These are phyloP conservation scores for Candida chauliodis DNA, from an alignment of 805 yeast species.

Conservation along the genomic window DNA sequence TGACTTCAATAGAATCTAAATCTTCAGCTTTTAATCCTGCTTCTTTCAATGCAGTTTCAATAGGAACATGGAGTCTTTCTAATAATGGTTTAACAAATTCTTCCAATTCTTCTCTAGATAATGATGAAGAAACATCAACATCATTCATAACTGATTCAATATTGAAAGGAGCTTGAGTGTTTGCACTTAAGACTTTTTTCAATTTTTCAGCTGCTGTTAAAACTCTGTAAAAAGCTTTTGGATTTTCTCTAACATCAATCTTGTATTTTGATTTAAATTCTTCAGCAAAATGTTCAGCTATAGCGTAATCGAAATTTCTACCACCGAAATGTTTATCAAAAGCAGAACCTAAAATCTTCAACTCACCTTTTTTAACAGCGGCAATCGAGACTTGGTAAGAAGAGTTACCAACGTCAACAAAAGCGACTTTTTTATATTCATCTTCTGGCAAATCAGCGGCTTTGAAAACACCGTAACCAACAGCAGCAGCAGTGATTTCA, in stretches of 20 bases:
- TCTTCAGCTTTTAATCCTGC: constrained; percentile 73
- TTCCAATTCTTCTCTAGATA: constrained; percentile 91
- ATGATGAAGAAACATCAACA: constrained; percentile 85
- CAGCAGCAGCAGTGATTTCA: constrained; percentile 98
- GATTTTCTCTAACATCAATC: constrained; percentile 85
- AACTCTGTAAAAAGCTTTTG: constrained; percentile 94
- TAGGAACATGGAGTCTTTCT: constrained; percentile 70
- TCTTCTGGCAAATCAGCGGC: constrained; percentile 89
- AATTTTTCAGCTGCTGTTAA: constrained; percentile 87
- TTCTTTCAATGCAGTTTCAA: constrained; percentile 74
- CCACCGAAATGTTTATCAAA: constrained; percentile 98
- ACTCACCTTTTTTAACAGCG: constrained; percentile 93
- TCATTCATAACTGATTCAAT: constrained; percentile 97
- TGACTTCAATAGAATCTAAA: constrained; percentile 86
- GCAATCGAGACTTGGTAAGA: constrained; percentile 87
- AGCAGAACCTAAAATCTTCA: constrained; percentile 88
- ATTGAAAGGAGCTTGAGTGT: constrained; percentile 88
- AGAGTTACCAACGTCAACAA: constrained; percentile 96
- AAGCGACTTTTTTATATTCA: constrained; percentile 83
- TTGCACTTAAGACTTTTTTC: constrained; percentile 96
- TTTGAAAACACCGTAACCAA: constrained; percentile 98
- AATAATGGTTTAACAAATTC: constrained; percentile 80
- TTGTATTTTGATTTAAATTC: constrained; percentile 90
- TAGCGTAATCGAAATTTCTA: constrained; percentile 90
- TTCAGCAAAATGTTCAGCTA: constrained; percentile 91